phyloP scores from a whole-genome alignment of 768 basidiomycete genomes.

The Lactarius sanguifluus region DNA sequence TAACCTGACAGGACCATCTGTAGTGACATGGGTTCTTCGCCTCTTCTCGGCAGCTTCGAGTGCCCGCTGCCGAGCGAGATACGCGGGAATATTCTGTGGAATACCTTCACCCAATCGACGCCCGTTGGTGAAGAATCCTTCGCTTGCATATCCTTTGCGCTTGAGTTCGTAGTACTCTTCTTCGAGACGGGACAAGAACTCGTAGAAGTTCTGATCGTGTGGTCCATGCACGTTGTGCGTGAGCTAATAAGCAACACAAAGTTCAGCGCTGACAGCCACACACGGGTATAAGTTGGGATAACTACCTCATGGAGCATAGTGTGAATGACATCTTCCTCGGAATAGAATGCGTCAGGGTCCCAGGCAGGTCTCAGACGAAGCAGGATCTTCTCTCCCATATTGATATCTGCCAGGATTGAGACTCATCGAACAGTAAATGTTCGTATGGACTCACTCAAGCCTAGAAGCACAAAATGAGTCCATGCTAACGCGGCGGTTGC shows the following conservation, averaged over 20 bases:
- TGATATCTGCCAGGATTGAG: slow-evolving; percentile 55
- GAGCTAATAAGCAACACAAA: slow-evolving; percentile 47
- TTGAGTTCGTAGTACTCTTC: slow-evolving; percentile 83
- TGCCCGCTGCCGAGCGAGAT: slow-evolving; percentile 64
- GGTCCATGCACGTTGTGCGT: slow-evolving; percentile 88
- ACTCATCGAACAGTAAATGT: too few relatives aligned
- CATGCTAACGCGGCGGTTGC: too few relatives aligned
- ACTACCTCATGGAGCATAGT: slow-evolving; percentile 89
- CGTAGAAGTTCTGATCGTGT: slow-evolving; percentile 84
- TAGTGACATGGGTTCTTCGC: slow-evolving; percentile 42
- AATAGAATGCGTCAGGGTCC: slow-evolving; percentile 66
- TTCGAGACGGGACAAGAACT: slow-evolving; percentile 66
- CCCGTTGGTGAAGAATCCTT: slow-evolving; percentile 86
- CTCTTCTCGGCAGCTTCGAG: slow-evolving; percentile 82
- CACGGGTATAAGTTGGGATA: background rate
- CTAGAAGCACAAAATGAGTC: slow-evolving; percentile 12
- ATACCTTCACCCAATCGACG: slow-evolving; percentile 62
- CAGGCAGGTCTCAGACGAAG: slow-evolving; percentile 75
- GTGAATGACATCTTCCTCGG: slow-evolving; percentile 70
- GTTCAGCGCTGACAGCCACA: slow-evolving; percentile 4
- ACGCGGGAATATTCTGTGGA: slow-evolving; percentile 65
- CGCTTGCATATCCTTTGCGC: slow-evolving; percentile 81
- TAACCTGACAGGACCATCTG: slow-evolving; percentile 51
- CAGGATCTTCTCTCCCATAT: slow-evolving; percentile 79
- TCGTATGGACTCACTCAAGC: slow-evolving; percentile 29